Percentiles rank a stretch among this genome's conserved stretches.
Evolutionary conservation across 2,329 filamentous ascomycete genomes (phyloP).

Genomic region (Trichoderma simmonsii): DNA sequence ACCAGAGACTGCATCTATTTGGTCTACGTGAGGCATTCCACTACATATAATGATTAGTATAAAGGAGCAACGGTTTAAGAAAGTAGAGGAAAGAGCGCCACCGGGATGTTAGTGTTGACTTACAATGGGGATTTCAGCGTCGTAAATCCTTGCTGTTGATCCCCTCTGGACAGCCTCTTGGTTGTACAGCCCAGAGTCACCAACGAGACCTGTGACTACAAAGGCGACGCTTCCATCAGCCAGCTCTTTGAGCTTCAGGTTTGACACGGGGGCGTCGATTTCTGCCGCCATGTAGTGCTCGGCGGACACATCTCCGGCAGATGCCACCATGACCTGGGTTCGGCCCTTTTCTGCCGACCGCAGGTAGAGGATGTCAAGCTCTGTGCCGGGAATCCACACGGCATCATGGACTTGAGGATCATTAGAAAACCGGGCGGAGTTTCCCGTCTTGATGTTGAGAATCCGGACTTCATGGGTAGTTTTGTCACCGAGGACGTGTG

Average conservation of each 20-base stretch:
- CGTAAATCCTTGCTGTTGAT: constrained; percentile 35
- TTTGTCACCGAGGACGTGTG: constrained; percentile 34
- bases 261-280: constrained; percentile 33
- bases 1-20: constrained; percentile 38
- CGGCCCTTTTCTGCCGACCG: constrained; percentile 28
- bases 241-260: constrained; percentile 35
- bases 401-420: constrained; percentile 33
- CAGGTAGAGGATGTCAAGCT: constrained; percentile 17
- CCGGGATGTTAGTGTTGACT: background rate
- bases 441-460: constrained; percentile 32
- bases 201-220: constrained; percentile 34
- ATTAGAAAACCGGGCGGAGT: constrained; percentile 27
- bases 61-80: background rate
- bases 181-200: constrained; percentile 34
- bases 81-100: background rate
- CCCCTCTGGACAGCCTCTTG: constrained; percentile 25
- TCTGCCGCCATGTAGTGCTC: constrained; percentile 29
- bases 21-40: constrained; percentile 33
- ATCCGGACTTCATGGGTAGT: constrained; percentile 34
- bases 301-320: constrained; percentile 23
- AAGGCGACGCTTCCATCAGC: constrained; percentile 35
- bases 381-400: constrained; percentile 35
- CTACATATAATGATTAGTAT: constrained; percentile 29
- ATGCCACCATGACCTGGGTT: constrained; percentile 33
- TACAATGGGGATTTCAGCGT: constrained; percentile 32